Evolutionary conservation across 2,329 filamentous ascomycete genomes (phyloP), one percentile per base, ranked within the genome.

Genomic region (Mycosphaerella sp.): DNA sequence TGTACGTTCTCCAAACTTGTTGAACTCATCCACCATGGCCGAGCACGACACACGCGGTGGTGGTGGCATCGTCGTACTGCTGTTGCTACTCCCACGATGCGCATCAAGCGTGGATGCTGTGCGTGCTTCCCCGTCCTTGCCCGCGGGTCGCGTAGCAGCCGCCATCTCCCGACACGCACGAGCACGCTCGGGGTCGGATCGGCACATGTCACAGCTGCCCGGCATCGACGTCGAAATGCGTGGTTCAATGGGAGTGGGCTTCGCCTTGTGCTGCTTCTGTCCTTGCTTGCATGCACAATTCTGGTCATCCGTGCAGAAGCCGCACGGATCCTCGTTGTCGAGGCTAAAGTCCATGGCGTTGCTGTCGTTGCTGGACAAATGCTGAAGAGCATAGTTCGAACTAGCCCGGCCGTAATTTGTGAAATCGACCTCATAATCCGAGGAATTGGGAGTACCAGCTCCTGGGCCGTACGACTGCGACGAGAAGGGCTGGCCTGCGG

Each of bases 141-240:
- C 12, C 26, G 48, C 31, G 17, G 48, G 41, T n/a, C 48, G 48
- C n/a, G 48, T 51, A 12, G 41, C 41, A 8, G 41, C 48, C 11
- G 62, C 62, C 54, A 64, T 57, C 41, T 61, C 59, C 29, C 59
- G 53, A 49, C 66, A 67, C 7, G 60, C 61, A 39, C 59, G 55
- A 14, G 63, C 65, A 32, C 63, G 60, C 9, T 40, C 56, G 17
- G 65, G 65, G 39, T 68, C 65, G 14, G 44, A 41, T 7, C 49
- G 61, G 43, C 66, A 68, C 41, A 53, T 57, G 32, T 62, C 64
- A 53, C 66, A 68, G 46, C 56, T 61, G n/a, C 66, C 66, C 12
- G 66, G 64, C 7, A 56, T 51, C 9, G 58, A 53, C 44, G 52
- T 38, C 10, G 48, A 47, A n/a, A 55, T 45, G 11, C 50, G 14